Base-by-base conservation (phyloP, 1,284 basidiomycete genomes). In the Cutaneotrichosporon dermatis region DNA sequence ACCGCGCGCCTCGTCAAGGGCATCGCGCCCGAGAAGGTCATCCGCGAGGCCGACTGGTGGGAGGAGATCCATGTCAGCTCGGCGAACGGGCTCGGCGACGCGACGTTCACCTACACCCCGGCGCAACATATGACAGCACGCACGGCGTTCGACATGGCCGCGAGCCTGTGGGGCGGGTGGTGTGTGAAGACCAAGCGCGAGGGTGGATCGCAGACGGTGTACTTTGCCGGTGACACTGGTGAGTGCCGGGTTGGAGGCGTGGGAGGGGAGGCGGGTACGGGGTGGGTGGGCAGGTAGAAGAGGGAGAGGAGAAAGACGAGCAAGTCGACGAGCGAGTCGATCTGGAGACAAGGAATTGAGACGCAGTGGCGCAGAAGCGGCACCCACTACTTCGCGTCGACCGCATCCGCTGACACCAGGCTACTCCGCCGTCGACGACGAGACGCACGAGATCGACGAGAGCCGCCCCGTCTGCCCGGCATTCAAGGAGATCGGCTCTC, bases 41-140 rank as follows among this genome's bases (percentile, higher is more conserved):
- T 83, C 13, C 82, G 85, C 61, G 82, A 83, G 67, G 78, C 87
- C 62, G 87, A 89, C 74, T 89, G 87, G 87, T 88, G 87, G 85
- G 83, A 86, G 61, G 66, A 67, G 41, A 43, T 45, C 8, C 6
- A 13, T 1, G 50, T 51, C 4, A 35, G 15, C 25, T 5, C 7
- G 4, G 36, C 55, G n/a, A 34, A 33, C 46, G 46, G 34, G 25
- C 56, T 39, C 41, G 74, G 74, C 12, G 63, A 57, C 11, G 66
- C 67, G 41, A 64, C 55, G 51, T 58, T 76, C 44, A 70, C 67
- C 4, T 73, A 70, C 43, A 72, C 59, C 16, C 62, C 62, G 6
- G 62, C 62, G 2, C 85, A 86, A 70, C 85, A 86, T 73, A 80
- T 82, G 55, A 81, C 82, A 6, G 82, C 81, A 4, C 80, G 86